Evolutionary conservation across 2,329 filamentous ascomycete genomes (phyloP).

Genomic region (Colletotrichum gigasporum): DNA sequence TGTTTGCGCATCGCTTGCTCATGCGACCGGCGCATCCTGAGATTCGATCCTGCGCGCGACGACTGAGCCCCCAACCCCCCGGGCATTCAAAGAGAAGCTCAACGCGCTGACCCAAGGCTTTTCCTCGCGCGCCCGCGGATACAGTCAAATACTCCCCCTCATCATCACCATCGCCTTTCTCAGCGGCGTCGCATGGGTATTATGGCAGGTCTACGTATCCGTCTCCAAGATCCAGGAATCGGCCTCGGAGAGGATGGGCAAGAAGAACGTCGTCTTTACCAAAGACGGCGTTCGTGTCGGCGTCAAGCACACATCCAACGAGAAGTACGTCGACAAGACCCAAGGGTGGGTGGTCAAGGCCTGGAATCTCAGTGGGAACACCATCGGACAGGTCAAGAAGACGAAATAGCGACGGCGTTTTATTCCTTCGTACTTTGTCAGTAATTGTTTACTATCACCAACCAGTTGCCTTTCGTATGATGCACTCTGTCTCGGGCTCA

Average conservation of each 20-base stretch:
- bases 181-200: constrained; percentile 68
- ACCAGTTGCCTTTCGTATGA: neutral
- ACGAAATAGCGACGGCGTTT: constrained; percentile 4
- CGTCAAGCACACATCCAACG: constrained; percentile 73
- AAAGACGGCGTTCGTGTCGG: constrained; percentile 79
- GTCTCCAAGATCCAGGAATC: constrained; percentile 71
- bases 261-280: constrained; percentile 79
- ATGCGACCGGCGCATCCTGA: too few species aligned
- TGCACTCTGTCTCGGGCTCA: neutral
- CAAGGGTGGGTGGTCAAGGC: constrained; percentile 75
- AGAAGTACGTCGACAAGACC: constrained; percentile 78
- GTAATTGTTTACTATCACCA: neutral
- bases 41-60: too few species aligned
- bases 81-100: neutral
- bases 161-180: constrained; percentile 70
- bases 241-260: constrained; percentile 76
- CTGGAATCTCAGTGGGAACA: constrained; percentile 63
- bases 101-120: neutral
- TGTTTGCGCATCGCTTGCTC: too few species aligned
- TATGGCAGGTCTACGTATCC: constrained; percentile 78
- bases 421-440: neutral
- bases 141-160: constrained; percentile 73
- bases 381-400: constrained; percentile 30
- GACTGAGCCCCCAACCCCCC: too few species aligned
- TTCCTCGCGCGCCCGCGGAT: neutral